phyloP scores from a whole-genome alignment of 2,329 filamentous ascomycete species.

The Sporothrix mexicana region DNA sequence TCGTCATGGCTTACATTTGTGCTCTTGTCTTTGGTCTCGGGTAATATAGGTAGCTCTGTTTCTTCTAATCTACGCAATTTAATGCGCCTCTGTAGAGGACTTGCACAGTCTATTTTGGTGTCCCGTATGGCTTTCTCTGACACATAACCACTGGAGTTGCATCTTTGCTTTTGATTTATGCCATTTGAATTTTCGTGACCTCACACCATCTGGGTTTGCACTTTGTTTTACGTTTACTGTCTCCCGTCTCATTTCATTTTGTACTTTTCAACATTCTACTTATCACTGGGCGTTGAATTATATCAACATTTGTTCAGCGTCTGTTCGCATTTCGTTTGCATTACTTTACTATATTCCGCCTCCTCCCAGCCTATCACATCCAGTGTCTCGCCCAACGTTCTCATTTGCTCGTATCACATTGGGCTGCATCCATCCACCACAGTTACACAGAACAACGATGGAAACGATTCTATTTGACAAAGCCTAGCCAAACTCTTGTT shows the following conservation, averaged over 20 bases:
- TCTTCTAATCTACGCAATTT: neutral
- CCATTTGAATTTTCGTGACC: conserved; percentile 4
- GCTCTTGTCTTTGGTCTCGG: too few species aligned
- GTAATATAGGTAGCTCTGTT: neutral
- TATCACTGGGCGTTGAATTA: conserved; percentile 21
- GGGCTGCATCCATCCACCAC: neutral
- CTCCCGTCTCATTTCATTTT: conserved; percentile 6
- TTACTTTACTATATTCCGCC: neutral
- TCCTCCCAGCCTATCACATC: neutral
- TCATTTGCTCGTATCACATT: conserved; percentile 17
- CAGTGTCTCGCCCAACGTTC: neutral
- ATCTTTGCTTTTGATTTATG: neutral
- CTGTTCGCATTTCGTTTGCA: neutral
- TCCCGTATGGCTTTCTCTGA: neutral
- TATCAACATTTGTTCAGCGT: neutral
- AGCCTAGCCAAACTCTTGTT: neutral
- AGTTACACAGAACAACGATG: neutral
- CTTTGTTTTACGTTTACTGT: neutral
- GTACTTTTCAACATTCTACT: conserved; percentile 1
- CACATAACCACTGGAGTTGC: neutral
- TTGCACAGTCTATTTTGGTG: neutral
- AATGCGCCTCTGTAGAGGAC: neutral
- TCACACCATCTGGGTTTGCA: neutral
- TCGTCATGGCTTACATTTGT: too few species aligned
- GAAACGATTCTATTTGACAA: neutral